Percentiles rank a stretch among this genome's conserved stretches.
These are phyloP conservation scores for Aspergillus quadrilineatus DNA, from an alignment of 2,329 filamentous ascomycete species.

Conservation along the genomic window DNA sequence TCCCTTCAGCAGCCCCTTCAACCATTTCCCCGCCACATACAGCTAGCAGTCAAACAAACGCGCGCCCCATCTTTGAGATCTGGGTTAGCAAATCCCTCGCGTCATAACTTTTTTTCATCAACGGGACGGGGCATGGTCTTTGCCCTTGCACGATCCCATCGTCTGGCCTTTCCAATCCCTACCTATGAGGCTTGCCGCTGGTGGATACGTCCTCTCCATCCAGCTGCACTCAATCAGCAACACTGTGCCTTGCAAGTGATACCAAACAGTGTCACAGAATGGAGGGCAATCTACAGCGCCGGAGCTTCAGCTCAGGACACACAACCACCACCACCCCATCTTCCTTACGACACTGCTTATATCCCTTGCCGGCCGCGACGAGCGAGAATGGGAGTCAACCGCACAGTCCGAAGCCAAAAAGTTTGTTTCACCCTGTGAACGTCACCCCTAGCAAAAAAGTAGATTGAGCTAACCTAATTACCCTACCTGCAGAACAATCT, in stretches of 20 bases:
- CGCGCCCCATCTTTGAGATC: slow-evolving; percentile 13
- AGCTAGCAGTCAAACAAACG: slow-evolving; percentile 11
- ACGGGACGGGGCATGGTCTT: slow-evolving; percentile 15
- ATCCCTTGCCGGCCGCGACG: slow-evolving; percentile 24
- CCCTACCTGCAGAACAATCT: slow-evolving; percentile 19
- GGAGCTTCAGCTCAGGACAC: slow-evolving; percentile 26
- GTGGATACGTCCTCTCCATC: slow-evolving; percentile 20
- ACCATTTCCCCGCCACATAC: neutral
- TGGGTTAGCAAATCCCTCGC: slow-evolving; percentile 11
- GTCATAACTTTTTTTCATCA: slow-evolving; percentile 5
- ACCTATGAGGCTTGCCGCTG: slow-evolving; percentile 8
- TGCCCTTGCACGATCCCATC: slow-evolving; percentile 19
- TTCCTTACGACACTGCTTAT: slow-evolving; percentile 24
- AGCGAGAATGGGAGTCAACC: slow-evolving; percentile 20
- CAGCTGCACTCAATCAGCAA: slow-evolving; percentile 21
- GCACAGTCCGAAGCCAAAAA: slow-evolving; percentile 20
- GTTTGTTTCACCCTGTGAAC: slow-evolving; percentile 21
- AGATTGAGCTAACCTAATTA: slow-evolving; percentile 18
- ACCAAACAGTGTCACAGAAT: slow-evolving; percentile 25
- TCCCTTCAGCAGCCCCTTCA: neutral
- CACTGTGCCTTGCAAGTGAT: slow-evolving; percentile 28
- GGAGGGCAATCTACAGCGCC: slow-evolving; percentile 27
- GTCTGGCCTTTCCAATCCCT: slow-evolving; percentile 11
- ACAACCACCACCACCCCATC: slow-evolving; percentile 20
- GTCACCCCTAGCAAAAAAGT: slow-evolving; percentile 5